Base-by-base conservation (phyloP, 1,284 basidiomycete species). In the Fistulina hepatica region DNA sequence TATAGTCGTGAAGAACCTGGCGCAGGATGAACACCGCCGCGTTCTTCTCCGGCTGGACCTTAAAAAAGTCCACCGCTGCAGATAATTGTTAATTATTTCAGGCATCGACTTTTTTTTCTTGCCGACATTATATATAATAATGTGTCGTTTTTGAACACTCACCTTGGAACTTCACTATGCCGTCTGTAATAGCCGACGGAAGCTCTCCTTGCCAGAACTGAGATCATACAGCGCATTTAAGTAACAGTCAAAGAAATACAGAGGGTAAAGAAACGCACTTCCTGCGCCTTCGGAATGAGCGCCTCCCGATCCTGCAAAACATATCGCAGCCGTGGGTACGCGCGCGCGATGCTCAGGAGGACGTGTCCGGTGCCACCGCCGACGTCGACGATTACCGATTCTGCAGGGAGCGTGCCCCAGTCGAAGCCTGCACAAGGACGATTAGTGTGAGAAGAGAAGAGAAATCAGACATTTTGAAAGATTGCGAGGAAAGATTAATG, bases 1-100 rank as follows among this genome's bases (percentile, higher is more conserved):
- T 27, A 58, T 59, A 62, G 35, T 61, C 52, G 36, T 61, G 58
- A 13, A 60, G 25, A 22, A 61, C 48, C 22, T 55, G 48, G 16
- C 57, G 57, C 8, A 60, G 21, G 10, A 61, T 34, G 44, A 58
- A 64, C 2, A 61, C 49, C 2, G 50, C 42, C 3, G 52, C 57
- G 28, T 55, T 50, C 15, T 40, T 47, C 4, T 49, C 39, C 2
- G 54, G 54, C 37, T 63, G 59, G 0, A 51, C 44, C 0, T 41
- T 36, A 34, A 63, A 60, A 41, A 63, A 61, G 34, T 62, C 54
- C 30, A 62, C 59, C 2, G 37, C 60, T 61, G 25, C 23, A 4
- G 19, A 6, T 9, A 11, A 15, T 1, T 23, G n/a, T n/a, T n/a
- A n/a, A n/a, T n/a, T n/a, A n/a, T n/a, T n/a, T n/a, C n/a, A n/a